Evolutionary conservation across 2,329 filamentous ascomycete genomes (phyloP).

Genomic region (Fusarium tuaranense): DNA sequence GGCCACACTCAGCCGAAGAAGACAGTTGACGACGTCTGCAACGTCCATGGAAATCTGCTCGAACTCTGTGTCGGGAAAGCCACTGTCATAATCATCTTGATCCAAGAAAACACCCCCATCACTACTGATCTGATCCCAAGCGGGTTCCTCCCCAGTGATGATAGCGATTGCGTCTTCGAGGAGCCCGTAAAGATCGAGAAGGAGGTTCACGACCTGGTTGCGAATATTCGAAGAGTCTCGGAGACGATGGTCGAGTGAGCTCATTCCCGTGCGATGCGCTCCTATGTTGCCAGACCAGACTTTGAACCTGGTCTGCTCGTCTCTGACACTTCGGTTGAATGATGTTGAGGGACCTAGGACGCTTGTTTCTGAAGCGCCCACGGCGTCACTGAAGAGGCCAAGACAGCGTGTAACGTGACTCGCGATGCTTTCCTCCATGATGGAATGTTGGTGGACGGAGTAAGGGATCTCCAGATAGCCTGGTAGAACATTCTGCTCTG

Average conservation of each 20-base stretch:
- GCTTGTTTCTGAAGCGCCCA: neutral
- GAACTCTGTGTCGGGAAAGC: neutral
- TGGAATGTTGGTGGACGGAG: neutral
- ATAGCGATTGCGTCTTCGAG: neutral
- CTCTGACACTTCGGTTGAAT: neutral
- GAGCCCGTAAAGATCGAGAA: neutral
- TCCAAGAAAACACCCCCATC: neutral
- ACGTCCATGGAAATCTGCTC: neutral
- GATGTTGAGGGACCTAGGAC: rapidly evolving
- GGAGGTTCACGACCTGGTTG: neutral
- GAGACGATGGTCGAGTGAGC: conserved; percentile 13
- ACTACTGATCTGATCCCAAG: conserved; percentile 6
- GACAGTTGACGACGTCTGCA: conserved; percentile 2
- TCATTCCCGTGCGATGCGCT: neutral
- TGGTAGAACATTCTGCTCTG: neutral
- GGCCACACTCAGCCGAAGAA: neutral
- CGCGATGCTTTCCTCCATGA: neutral
- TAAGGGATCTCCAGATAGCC: neutral
- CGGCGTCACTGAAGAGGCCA: neutral
- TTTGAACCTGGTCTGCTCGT: conserved; percentile 22
- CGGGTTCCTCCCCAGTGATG: rapidly evolving
- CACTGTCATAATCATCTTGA: rapidly evolving
- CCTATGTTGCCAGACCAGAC: conserved; percentile 20
- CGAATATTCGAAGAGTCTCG: conserved; percentile 21
- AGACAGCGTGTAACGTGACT: neutral